Base-by-base conservation (phyloP, 345 rosid species). In the Carallia brachiata region DNA sequence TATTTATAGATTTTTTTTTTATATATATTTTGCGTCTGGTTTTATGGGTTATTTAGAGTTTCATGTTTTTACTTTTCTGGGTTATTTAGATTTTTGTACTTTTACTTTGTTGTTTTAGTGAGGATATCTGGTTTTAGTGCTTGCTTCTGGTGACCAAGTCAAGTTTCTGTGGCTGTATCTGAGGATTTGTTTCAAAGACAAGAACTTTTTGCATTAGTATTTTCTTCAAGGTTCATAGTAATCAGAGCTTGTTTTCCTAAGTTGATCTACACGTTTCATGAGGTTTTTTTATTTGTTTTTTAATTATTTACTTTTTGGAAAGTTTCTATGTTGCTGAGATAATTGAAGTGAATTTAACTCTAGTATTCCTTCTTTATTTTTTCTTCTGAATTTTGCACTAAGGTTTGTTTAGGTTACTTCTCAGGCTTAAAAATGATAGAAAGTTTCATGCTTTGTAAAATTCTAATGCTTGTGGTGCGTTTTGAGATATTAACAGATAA, bases 271-370 rank as follows among this genome's bases (percentile, higher is more conserved):
- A 36, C n/a, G 28, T 44, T 44, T 6, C 17, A 16, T 30, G 8
- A 15, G 4, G 34, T 52, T 28, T 53, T 47, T 39, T 48, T 54
- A 13, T 62, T 63, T 34, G 0, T 55, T 60, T 71, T 66, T 65
- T 61, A 65, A 28, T 69, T 64, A 57, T 59, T 19, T 54, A 17
- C 32, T 68, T 39, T 53, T 17, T 58, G 15, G 12, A 44, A 44
- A 16, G 50, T 13, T 44, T 44, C 50, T 44, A 10, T 2, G 13
- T 44, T 67, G 61, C 61, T 15, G 6, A 0, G 57, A 18, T 7
- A 19, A 40, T 31, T 59, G 64, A 47, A 48, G 18, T 68, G 44
- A 12, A 56, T 16, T 27, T 32, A 58, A 23, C 15, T 60, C 9
- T 56, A 27, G 60, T 27, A 5, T 61, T 15, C 7, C 0, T 13